Conservation (phyloP, 139 green algal genomes). For the Chlamydomonas incerta region DNA sequence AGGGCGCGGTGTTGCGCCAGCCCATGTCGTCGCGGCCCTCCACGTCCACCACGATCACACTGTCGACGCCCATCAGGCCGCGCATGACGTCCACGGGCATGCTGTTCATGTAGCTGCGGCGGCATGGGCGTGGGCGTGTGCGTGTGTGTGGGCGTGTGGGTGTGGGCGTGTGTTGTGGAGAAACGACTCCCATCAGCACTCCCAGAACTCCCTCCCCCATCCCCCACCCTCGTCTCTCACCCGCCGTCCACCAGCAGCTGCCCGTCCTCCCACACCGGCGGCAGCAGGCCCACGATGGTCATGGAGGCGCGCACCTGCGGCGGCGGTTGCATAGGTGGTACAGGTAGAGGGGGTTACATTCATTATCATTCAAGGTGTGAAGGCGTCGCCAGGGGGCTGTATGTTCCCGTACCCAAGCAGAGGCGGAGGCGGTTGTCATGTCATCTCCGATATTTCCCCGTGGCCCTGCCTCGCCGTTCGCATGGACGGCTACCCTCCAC, state of each 20-base stretch:
- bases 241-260: conserved; percentile 85
- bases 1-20: conserved; percentile 75
- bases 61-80: conserved; percentile 71
- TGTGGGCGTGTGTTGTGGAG: background rate
- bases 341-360: no score
- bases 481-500: no score
- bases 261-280: conserved; percentile 74
- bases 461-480: no score
- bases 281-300: conserved; percentile 87
- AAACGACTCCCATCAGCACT: no score
- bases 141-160: background rate
- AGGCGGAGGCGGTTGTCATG: no score
- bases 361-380: no score
- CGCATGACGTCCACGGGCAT: conserved; percentile 46
- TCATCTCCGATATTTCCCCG: no score
- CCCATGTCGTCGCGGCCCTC: conserved; percentile 75
- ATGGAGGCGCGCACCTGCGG: conserved; percentile 73
- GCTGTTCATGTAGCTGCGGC: conserved; percentile 40
- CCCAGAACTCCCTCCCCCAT: background rate
- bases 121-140: background rate
- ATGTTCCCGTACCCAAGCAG: no score
- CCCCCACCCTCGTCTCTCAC: background rate
- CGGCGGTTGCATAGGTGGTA: no score
- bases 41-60: conserved; percentile 83
- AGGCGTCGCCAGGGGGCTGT: no score